These are phyloP conservation scores for Leccinum subgranulosum DNA, from an alignment of 768 basidiomycete species.

Conservation along the genomic window DNA sequence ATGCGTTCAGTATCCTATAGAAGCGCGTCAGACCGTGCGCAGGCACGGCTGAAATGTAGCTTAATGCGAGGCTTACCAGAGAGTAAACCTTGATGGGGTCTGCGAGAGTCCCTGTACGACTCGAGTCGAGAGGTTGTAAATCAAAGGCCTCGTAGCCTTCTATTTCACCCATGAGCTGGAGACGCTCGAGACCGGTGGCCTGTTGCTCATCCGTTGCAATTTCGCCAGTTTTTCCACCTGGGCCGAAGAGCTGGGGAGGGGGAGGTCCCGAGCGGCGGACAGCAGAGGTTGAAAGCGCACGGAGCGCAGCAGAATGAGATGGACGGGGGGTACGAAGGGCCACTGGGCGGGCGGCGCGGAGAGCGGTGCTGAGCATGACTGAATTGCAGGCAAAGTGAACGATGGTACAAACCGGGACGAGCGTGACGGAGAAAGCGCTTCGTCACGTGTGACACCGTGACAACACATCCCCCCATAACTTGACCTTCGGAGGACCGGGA, in stretches of 20 bases:
- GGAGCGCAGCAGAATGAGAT: constrained; percentile 33
- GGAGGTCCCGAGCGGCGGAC: constrained; percentile 56
- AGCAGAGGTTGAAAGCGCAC: constrained; percentile 59
- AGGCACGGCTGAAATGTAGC: neutral
- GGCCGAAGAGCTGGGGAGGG: constrained; percentile 65
- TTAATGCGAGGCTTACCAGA: constrained; percentile 51
- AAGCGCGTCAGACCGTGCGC: neutral
- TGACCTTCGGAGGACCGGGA: too few species aligned
- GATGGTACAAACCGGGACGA: constrained; percentile 26
- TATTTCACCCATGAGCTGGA: constrained; percentile 86
- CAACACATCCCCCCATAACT: too few species aligned
- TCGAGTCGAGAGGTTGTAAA: constrained; percentile 76
- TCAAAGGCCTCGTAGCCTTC: constrained; percentile 92
- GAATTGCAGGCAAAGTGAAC: constrained; percentile 3
- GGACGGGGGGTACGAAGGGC: constrained; percentile 20
- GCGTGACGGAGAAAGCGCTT: constrained; percentile 23
- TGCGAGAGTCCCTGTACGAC: constrained; percentile 80
- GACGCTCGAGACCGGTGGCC: constrained; percentile 94
- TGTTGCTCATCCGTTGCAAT: constrained; percentile 86
- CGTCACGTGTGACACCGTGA: constrained; percentile 26
- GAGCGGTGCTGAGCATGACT: constrained; percentile 26
- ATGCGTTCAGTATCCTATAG: constrained; percentile 74
- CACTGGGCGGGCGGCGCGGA: constrained; percentile 28
- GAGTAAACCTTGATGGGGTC: constrained; percentile 88
- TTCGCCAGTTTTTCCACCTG: constrained; percentile 68